Percentiles rank a stretch among this genome's conserved stretches.
These are phyloP conservation scores for Verticillium dahliae DNA, from an alignment of 2,329 filamentous ascomycete genomes.

Conservation along the genomic window DNA sequence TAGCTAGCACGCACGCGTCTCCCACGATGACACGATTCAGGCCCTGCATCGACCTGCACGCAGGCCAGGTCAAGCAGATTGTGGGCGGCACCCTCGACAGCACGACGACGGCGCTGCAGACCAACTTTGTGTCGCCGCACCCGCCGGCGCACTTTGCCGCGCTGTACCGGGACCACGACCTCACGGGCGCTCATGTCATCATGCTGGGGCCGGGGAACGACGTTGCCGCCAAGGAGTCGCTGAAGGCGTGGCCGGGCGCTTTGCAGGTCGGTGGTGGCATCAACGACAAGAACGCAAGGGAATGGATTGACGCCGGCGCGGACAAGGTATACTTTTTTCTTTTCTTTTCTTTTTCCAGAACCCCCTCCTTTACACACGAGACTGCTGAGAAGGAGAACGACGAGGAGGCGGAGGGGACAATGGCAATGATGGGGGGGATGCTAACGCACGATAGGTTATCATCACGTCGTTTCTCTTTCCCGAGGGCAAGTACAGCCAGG, in stretches of 20 bases:
- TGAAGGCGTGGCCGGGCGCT: slow-evolving; percentile 69
- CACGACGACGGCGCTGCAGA: slow-evolving; percentile 62
- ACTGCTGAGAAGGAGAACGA: not conserved
- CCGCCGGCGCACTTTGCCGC: slow-evolving; percentile 74
- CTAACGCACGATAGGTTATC: slow-evolving; percentile 64
- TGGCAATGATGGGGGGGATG: not conserved
- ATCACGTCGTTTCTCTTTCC: slow-evolving; percentile 95
- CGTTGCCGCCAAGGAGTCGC: slow-evolving; percentile 68
- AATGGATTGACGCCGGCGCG: slow-evolving; percentile 84
- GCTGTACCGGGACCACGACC: slow-evolving; percentile 69
- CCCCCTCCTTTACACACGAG: not conserved
- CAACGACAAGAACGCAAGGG: slow-evolving; percentile 71
- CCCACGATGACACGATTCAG: slow-evolving; percentile 83
- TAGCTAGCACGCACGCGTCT: not conserved
- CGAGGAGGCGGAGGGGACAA: not conserved
- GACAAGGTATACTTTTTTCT: slow-evolving; percentile 59
- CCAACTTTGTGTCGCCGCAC: slow-evolving; percentile 85
- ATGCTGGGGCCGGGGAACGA: slow-evolving; percentile 91
- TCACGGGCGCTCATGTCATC: slow-evolving; percentile 85
- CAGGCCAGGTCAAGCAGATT: slow-evolving; percentile 97
- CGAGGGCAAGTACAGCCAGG: slow-evolving; percentile 70
- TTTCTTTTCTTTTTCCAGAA: not conserved
- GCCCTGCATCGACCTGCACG: slow-evolving; percentile 94
- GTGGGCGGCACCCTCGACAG: slow-evolving; percentile 86
- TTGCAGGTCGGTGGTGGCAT: slow-evolving; percentile 95